A percentile compares a stretch with the other conserved stretches of the same genome.
These are phyloP conservation scores for Senna tora DNA, from an alignment of 306 rosid species.

Conservation along the genomic window DNA sequence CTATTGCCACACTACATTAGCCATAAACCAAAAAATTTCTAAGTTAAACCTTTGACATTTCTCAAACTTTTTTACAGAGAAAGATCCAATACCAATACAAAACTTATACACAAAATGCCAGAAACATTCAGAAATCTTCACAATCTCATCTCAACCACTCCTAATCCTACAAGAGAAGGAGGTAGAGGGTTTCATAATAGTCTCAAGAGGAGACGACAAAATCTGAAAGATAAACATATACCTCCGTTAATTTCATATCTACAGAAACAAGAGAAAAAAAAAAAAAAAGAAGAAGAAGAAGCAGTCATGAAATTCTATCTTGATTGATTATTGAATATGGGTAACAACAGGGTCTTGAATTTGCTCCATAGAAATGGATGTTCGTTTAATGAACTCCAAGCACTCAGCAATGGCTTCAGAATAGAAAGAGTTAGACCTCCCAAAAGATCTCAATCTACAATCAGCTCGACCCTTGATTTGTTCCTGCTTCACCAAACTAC, in stretches of 20 bases:
- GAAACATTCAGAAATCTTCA: slow-evolving; percentile 15
- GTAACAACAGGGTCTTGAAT: slow-evolving; percentile 43
- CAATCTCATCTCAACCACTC: slow-evolving; percentile 18
- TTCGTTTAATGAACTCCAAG: slow-evolving; percentile 83
- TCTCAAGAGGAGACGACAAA: slow-evolving; percentile 24
- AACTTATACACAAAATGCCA: slow-evolving; percentile 33
- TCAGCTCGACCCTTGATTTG: slow-evolving; percentile 32
- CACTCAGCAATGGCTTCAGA: slow-evolving; percentile 96
- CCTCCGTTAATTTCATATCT: slow-evolving; percentile 17
- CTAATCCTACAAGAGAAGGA: not conserved
- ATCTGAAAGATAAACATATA: slow-evolving; percentile 12
- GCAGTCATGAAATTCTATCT: slow-evolving; percentile 34
- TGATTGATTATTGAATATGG: slow-evolving; percentile 35
- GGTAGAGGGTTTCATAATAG: slow-evolving; percentile 4
- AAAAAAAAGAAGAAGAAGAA: slow-evolving; percentile 14
- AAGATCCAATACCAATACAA: slow-evolving; percentile 32
- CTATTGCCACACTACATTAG: slow-evolving; percentile 14
- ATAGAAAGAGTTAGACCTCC: slow-evolving; percentile 76
- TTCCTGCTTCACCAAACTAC: slow-evolving; percentile 35
- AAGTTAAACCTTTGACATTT: slow-evolving; percentile 29
- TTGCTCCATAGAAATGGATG: slow-evolving; percentile 64
- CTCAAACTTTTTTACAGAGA: slow-evolving; percentile 41
- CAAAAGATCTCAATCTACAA: slow-evolving; percentile 48
- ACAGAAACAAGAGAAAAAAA: not conserved
- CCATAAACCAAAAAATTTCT: not conserved